Evolutionary conservation across 83 land plant species (phyloP).

Genomic region (Larix sibirica): DNA sequence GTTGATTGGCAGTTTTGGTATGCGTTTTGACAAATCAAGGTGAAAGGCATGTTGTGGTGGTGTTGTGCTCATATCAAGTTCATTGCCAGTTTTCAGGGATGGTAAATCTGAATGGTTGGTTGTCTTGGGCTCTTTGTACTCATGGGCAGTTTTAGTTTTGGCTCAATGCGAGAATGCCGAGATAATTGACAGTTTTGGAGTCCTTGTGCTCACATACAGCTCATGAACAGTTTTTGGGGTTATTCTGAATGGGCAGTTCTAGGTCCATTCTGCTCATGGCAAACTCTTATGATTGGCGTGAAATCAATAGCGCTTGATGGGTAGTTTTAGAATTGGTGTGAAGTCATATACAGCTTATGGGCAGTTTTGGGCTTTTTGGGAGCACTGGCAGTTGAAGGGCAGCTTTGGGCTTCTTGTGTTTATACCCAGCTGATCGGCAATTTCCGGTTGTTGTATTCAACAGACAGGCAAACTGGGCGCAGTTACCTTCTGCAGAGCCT

Average conservation of each 20-base stretch:
- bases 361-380: constrained; percentile 10
- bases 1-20: not conserved
- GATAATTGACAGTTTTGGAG: not conserved
- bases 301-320: not conserved
- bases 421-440: not conserved
- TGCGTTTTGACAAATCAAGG: not conserved
- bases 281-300: not conserved
- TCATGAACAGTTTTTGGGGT: not conserved
- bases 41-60: not conserved
- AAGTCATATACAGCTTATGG: not conserved
- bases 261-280: not conserved
- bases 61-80: not conserved
- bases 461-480: not conserved
- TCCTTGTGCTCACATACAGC: no score
- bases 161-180: not conserved
- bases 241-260: not conserved
- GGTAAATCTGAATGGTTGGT: not conserved
- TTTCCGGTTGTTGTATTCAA: not conserved
- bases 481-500: constrained; percentile 2
- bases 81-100: not conserved
- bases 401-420: not conserved
- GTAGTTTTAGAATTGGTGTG: not conserved
- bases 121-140: not conserved
- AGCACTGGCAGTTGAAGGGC: not conserved
- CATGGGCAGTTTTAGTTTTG: not conserved